These are phyloP conservation scores for Phycomyces blakesleeanus DNA, from an alignment of 192 early-diverging fungal genomes.

Conservation along the genomic window DNA sequence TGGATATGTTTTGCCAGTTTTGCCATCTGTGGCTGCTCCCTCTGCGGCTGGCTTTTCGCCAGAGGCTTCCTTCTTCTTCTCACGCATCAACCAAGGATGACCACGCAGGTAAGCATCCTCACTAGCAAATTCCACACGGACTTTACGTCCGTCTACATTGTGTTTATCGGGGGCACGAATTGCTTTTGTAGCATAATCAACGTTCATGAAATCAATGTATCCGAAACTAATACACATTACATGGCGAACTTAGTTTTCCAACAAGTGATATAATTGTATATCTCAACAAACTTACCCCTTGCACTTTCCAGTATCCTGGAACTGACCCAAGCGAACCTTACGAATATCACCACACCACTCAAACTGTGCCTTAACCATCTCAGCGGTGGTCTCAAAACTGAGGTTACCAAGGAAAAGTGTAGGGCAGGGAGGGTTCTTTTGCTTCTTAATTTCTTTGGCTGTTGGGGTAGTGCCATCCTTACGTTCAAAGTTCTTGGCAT, in stretches of 20 bases:
- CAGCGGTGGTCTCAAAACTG: conserved; percentile 51
- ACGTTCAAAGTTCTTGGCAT: conserved; percentile 51
- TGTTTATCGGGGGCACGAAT: conserved; percentile 53
- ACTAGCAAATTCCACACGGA: conserved; percentile 66
- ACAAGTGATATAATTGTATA: too few relatives aligned
- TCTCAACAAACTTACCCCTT: conserved; percentile 50
- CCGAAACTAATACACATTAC: conserved; percentile 46
- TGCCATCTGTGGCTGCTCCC: conserved; percentile 6
- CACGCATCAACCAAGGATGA: conserved; percentile 57
- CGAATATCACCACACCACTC: conserved; percentile 58
- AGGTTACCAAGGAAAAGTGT: conserved; percentile 70
- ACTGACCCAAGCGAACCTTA: conserved; percentile 66
- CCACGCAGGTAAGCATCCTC: conserved; percentile 63
- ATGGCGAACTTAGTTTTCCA: too few relatives aligned
- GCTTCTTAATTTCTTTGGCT: conserved; percentile 38
- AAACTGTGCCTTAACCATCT: conserved; percentile 54
- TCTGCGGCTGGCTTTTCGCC: conserved; percentile 21
- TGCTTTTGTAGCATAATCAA: conserved; percentile 61
- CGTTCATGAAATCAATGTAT: conserved; percentile 63
- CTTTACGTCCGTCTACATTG: conserved; percentile 51
- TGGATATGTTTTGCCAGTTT: conserved; percentile 13
- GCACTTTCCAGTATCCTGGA: conserved; percentile 73
- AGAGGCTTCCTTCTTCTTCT: conserved; percentile 34
- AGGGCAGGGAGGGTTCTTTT: conserved; percentile 55
- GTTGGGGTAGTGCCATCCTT: conserved; percentile 50